phyloP scores from a whole-genome alignment of 202 grass and related monocot genomes.

The Panicum hallii region DNA sequence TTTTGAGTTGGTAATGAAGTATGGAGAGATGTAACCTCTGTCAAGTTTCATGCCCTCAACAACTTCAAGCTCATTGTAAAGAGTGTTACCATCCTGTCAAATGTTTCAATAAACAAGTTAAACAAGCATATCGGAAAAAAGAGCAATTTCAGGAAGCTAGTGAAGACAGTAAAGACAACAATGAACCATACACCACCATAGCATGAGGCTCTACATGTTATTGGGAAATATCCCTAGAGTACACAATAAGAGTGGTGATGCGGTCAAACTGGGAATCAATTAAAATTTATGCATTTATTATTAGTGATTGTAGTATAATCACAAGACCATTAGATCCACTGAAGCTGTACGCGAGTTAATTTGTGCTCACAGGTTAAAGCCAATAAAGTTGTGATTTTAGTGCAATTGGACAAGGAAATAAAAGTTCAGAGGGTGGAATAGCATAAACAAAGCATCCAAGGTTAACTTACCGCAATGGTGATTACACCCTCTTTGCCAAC shows the following conservation, averaged over 20 bases:
- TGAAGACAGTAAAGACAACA: neutral
- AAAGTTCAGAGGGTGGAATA: neutral
- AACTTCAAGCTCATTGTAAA: slow-evolving; percentile 97
- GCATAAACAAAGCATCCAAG: neutral
- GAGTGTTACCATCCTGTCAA: slow-evolving; percentile 86
- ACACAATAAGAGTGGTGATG: too few relatives aligned
- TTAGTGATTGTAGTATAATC: neutral
- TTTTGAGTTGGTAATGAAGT: slow-evolving; percentile 88
- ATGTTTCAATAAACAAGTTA: slow-evolving; percentile 26
- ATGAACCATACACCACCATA: neutral
- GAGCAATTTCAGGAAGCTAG: neutral
- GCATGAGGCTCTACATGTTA: too few relatives aligned
- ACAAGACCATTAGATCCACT: neutral
- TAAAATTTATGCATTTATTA: neutral
- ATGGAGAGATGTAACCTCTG: slow-evolving; percentile 97
- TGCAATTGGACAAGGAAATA: neutral
- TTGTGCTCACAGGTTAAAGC: neutral
- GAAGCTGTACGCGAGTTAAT: neutral
- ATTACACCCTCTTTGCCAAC: slow-evolving; percentile 99
- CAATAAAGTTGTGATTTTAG: neutral
- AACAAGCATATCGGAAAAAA: neutral
- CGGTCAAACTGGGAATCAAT: neutral
- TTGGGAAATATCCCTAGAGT: neutral
- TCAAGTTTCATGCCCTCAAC: slow-evolving; percentile 99
- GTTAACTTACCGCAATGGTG: slow-evolving; percentile 84